Evolutionary conservation across 2,329 filamentous ascomycete genomes (phyloP).

Genomic region (Fusarium austroafricanum): DNA sequence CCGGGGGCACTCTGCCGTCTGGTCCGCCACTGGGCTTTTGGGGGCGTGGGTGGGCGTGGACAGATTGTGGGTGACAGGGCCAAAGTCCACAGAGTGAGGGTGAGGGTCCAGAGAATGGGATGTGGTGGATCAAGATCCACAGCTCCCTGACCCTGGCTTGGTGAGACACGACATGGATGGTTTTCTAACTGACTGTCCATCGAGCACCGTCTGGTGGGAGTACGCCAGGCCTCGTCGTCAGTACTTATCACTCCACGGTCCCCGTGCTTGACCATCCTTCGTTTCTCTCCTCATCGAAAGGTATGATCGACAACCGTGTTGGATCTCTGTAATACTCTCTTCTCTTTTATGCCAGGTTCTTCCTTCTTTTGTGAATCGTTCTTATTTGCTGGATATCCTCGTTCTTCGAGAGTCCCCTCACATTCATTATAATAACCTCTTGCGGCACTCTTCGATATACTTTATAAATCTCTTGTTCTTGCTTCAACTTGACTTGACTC

Average conservation of each 20-base stretch:
- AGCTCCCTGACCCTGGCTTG: constrained; percentile 53
- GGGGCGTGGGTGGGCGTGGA: constrained; percentile 31
- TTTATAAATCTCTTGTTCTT: constrained; percentile 37
- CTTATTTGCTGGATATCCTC: constrained; percentile 57
- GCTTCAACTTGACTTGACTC: constrained; percentile 28
- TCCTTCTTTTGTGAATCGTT: constrained; percentile 62
- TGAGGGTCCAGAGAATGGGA: constrained; percentile 42
- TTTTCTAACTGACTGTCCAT: constrained; percentile 47
- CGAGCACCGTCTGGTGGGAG: constrained; percentile 46
- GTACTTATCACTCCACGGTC: constrained; percentile 62
- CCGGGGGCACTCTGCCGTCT: constrained; percentile 46
- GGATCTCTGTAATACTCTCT: constrained; percentile 59
- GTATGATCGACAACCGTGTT: constrained; percentile 62
- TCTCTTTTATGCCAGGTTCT: constrained; percentile 62
- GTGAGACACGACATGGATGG: constrained; percentile 61
- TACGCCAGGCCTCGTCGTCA: constrained; percentile 51
- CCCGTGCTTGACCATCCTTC: constrained; percentile 56
- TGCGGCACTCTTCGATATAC: constrained; percentile 41
- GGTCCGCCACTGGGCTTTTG: constrained; percentile 40
- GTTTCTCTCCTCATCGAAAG: constrained; percentile 51
- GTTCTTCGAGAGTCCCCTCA: constrained; percentile 54
- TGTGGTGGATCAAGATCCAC: constrained; percentile 46
- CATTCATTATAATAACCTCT: constrained; percentile 53
- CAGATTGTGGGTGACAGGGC: constrained; percentile 26
- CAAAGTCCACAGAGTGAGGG: constrained; percentile 22